These are phyloP conservation scores for Cyclotella atomus DNA, from an alignment of 108 stramenopile species.

Conservation along the genomic window DNA sequence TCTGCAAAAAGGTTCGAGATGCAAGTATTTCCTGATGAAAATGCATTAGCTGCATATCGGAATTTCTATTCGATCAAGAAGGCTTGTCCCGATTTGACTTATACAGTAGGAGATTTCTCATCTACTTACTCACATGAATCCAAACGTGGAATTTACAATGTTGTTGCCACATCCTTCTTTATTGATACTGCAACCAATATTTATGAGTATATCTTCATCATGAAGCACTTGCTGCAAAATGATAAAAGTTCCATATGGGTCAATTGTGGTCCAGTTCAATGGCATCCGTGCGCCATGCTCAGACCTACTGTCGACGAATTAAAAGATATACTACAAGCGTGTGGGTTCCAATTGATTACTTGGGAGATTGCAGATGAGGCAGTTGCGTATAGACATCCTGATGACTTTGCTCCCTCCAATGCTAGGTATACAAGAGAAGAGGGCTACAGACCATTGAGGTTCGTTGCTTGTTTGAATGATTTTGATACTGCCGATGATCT, in stretches of 20 bases:
- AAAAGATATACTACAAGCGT: constrained; percentile 43
- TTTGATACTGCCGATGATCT: constrained; percentile 5
- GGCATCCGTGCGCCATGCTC: constrained; percentile 72
- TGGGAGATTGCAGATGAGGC: constrained; percentile 64
- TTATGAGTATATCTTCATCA: constrained; percentile 67
- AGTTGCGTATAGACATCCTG: constrained; percentile 62
- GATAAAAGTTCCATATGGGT: constrained; percentile 60
- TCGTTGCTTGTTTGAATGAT: constrained; percentile 19
- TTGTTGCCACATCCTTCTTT: constrained; percentile 78
- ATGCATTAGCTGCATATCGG: constrained; percentile 2
- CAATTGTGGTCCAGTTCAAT: constrained; percentile 84
- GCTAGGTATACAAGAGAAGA: constrained; percentile 63
- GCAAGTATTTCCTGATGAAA: constrained; percentile 58
- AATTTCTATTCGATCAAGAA: constrained; percentile 5
- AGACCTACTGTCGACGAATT: constrained; percentile 68
- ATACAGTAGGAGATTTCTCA: constrained; percentile 62
- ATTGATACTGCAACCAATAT: constrained; percentile 80
- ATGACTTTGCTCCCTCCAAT: constrained; percentile 13
- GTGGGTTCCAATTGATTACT: constrained; percentile 54
- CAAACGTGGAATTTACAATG: constrained; percentile 39
- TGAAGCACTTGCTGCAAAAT: constrained; percentile 35
- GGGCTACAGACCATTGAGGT: constrained; percentile 60
- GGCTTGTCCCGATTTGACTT: constrained; percentile 47
- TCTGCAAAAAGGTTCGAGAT: constrained; percentile 53
- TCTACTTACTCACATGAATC: constrained; percentile 30